Evolutionary conservation across 1,284 basidiomycete genomes (phyloP).

Genomic region (Puccinia brachypodii): DNA sequence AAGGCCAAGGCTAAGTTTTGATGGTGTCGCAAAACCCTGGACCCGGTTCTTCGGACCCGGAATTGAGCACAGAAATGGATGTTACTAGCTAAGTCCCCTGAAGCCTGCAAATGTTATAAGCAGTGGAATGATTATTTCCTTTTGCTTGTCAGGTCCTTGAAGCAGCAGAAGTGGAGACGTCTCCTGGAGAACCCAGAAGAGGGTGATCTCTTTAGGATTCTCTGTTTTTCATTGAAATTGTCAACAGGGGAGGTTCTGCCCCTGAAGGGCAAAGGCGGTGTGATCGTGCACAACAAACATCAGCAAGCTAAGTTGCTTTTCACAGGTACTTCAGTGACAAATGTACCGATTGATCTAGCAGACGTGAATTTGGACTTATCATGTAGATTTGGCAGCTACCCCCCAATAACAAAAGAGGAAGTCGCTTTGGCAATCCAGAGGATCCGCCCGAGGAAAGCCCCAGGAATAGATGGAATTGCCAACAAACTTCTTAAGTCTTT

Average conservation of each 20-base stretch:
- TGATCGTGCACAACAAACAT: background rate
- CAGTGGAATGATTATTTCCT: background rate
- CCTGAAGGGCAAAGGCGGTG: background rate
- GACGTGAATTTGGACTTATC: background rate
- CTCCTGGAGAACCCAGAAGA: background rate
- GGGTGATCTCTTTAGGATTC: background rate
- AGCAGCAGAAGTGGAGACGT: background rate
- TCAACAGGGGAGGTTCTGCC: background rate
- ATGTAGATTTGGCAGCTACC: background rate
- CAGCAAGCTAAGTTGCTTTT: constrained; percentile 10
- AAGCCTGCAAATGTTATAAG: background rate
- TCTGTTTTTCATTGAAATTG: too few relatives aligned
- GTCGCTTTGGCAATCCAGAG: background rate
- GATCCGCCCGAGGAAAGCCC: too few relatives aligned
- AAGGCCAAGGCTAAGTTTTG: background rate
- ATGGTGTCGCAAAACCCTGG: background rate
- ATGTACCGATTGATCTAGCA: background rate
- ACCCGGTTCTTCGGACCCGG: background rate
- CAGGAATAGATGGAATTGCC: too few relatives aligned
- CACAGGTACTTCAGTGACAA: background rate
- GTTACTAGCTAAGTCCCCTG: background rate
- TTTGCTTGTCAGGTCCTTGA: background rate
- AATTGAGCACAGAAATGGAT: background rate
- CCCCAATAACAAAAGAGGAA: background rate
- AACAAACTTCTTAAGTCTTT: too few relatives aligned